Evolutionary conservation across 2,329 filamentous ascomycete genomes (phyloP).

Genomic region (Thielaviopsis musarum): DNA sequence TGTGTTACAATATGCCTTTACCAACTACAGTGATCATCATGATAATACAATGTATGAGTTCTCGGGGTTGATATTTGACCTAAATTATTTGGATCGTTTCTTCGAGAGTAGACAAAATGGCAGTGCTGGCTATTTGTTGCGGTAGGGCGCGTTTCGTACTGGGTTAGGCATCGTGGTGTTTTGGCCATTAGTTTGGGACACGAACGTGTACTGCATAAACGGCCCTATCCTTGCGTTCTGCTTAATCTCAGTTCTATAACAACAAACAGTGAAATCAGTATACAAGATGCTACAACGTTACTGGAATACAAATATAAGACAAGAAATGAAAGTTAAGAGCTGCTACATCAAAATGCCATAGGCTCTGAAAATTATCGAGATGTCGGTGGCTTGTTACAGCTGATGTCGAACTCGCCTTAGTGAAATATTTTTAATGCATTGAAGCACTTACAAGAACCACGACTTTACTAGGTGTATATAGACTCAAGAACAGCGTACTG

Average conservation of each 20-base stretch:
- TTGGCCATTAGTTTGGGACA: neutral
- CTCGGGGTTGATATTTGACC: neutral
- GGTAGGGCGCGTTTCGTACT: neutral
- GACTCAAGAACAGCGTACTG: too few species aligned
- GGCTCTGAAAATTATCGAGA: too few species aligned
- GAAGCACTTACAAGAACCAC: too few species aligned
- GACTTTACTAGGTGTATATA: too few species aligned
- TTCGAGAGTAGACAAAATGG: neutral
- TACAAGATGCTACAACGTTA: too few species aligned
- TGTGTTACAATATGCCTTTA: neutral
- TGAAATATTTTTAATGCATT: too few species aligned
- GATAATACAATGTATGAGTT: neutral
- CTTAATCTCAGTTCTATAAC: neutral
- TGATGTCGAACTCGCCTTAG: too few species aligned
- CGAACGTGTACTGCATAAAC: neutral
- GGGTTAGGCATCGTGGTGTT: neutral
- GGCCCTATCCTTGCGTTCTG: neutral
- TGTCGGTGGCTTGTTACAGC: too few species aligned
- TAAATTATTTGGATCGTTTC: neutral
- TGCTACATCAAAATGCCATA: neutral
- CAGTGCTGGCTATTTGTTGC: neutral
- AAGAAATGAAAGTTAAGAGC: neutral
- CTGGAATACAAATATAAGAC: neutral
- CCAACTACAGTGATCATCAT: neutral
- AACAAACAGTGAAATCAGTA: neutral